Evolutionary conservation across 1,139 yeast genomes (phyloP), one percentile per base, ranked within the genome.

Genomic region (Debaryomyces sp.): DNA sequence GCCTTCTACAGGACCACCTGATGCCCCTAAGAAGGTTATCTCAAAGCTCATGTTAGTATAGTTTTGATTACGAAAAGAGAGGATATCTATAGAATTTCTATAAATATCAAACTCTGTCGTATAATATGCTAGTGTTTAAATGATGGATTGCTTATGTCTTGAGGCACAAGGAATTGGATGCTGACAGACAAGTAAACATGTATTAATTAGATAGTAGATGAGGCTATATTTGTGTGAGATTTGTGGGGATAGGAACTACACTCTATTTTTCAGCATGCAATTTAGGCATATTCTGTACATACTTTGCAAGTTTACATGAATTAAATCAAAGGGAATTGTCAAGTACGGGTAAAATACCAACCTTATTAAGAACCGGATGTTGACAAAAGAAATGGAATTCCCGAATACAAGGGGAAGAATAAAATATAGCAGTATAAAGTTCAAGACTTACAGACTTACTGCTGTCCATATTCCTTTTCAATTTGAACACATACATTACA

Each of bases 1-100:
- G 9, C 83, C 81, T 36, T 87, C 92, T 15, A 82, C 62, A 0
- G 95, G 95, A 5, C 96, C 96, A 5, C 96, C 96, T 4, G 87
- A 79, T 13, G 87, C 77, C 5, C 96, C 96, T 50, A 87, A 66
- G 40, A 85, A 78, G 1, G 88, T 82, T 34, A 86, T 58, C 50
- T 66, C 70, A 49, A 66, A 62, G 13, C 59, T 54, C 64, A 61
- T 61, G 6, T 23, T 22, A 6, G 12, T 10, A 35, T 35, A 13
- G 6, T 18, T 30, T 30, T 30, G 18, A 30, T 32, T 6, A 12
- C 18, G 35, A 32, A 13, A 32, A 35, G 23, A 34, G 15, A n/a
- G 5, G 15, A 15, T 35, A 35, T 18, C 26, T 17, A 35, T 35
- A 35, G 26, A 12, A 12, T 5, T 21, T 35, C 35, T 32, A 32